A percentile compares a stretch with the other conserved stretches of the same genome.
phyloP scores from a whole-genome alignment of 2,329 filamentous ascomycete species.

The Ophiostoma australiae region DNA sequence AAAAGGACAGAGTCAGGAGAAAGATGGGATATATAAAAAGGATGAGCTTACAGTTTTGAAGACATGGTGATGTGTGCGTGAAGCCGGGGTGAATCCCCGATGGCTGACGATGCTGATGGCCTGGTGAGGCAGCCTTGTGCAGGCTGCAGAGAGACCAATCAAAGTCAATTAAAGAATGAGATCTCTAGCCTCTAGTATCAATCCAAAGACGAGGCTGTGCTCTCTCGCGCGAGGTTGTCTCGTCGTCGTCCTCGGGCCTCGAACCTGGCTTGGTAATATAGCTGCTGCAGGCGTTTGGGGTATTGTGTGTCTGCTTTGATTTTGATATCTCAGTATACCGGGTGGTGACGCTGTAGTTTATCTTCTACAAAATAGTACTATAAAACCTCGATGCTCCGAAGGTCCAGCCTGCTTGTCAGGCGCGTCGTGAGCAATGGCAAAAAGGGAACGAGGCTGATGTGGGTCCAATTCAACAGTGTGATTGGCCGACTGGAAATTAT shows the following conservation, averaged over 20 bases:
- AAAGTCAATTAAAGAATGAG: neutral
- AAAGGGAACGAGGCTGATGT: conserved; percentile 16
- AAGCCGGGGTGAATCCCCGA: neutral
- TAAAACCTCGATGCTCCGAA: neutral
- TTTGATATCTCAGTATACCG: neutral
- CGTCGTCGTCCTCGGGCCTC: neutral
- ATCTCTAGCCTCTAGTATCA: neutral
- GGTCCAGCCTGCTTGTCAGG: neutral
- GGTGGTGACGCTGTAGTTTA: neutral
- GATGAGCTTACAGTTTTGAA: conserved; percentile 12
- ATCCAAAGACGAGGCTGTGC: conserved; percentile 6
- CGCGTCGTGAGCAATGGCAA: neutral
- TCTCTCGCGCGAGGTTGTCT: neutral
- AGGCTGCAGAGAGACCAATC: neutral
- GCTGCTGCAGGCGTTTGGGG: too few relatives aligned
- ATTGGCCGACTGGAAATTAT: neutral
- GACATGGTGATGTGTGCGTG: conserved; percentile 12
- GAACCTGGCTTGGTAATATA: neutral
- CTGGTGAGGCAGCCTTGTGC: neutral
- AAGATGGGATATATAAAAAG: neutral
- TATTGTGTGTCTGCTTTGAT: neutral
- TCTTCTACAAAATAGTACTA: neutral
- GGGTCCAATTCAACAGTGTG: neutral
- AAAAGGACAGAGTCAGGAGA: neutral
- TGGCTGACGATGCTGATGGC: too few relatives aligned